Percentiles rank a stretch among this genome's conserved stretches.
phyloP scores from a whole-genome alignment of 2,329 filamentous ascomycete genomes.

The Colletotrichum filicis region DNA sequence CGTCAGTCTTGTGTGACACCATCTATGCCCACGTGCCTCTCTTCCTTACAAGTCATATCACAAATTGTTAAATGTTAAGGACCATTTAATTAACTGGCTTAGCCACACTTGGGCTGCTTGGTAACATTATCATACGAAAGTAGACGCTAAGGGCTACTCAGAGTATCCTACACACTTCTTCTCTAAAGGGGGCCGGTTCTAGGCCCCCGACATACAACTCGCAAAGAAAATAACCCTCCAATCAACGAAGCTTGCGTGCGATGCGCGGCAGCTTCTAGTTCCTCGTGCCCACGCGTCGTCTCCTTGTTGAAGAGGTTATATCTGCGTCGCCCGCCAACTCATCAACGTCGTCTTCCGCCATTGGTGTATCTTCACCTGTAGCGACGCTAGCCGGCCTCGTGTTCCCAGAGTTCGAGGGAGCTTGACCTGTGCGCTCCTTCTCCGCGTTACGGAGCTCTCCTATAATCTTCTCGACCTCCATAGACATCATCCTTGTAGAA shows the following conservation, averaged over 20 bases:
- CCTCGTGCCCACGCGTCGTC: slow-evolving; percentile 48
- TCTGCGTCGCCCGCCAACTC: slow-evolving; percentile 56
- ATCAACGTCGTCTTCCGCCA: slow-evolving; percentile 59
- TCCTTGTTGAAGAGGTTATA: slow-evolving; percentile 45
- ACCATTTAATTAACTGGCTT: background rate
- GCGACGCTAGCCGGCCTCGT: slow-evolving; percentile 50
- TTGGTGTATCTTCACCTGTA: slow-evolving; percentile 53
- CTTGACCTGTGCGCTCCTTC: slow-evolving; percentile 57
- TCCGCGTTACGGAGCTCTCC: slow-evolving; percentile 82
- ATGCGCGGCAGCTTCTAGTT: slow-evolving; percentile 41
- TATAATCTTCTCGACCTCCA: slow-evolving; percentile 84
- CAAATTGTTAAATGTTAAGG: background rate
- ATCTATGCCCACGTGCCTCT: background rate
- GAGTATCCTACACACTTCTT: slow-evolving; percentile 18
- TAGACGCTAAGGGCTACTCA: background rate
- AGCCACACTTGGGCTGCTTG: slow-evolving; percentile 1
- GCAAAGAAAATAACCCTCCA: background rate
- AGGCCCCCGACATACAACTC: background rate
- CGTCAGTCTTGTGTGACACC: no score
- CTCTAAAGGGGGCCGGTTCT: background rate
- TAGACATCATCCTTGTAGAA: slow-evolving; percentile 89
- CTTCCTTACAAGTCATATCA: background rate
- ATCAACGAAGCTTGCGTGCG: background rate
- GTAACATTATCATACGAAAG: slow-evolving; percentile 24
- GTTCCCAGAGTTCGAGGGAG: slow-evolving; percentile 42